Percentiles rank a stretch among this genome's conserved stretches.
These are phyloP conservation scores for Pseudogymnoascus sp. DNA, from an alignment of 2,329 filamentous ascomycete species.

Conservation along the genomic window DNA sequence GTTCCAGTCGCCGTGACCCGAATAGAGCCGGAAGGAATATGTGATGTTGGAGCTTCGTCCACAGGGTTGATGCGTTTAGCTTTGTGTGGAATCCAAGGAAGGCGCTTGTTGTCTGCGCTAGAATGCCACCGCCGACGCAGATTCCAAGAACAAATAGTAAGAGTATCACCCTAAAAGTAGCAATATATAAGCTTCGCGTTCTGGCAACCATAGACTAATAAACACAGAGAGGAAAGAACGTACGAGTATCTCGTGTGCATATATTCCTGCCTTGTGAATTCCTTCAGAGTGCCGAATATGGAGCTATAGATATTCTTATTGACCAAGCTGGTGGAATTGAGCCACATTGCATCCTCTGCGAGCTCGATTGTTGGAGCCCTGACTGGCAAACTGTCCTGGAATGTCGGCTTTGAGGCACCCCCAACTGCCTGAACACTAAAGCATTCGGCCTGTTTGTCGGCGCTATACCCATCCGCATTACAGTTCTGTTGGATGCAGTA, in stretches of 20 bases:
- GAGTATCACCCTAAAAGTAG: conserved; percentile 16
- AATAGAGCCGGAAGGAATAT: neutral
- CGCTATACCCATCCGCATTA: neutral
- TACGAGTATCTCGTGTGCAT: conserved; percentile 29
- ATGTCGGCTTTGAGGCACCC: conserved; percentile 21
- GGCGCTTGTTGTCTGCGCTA: conserved; percentile 14
- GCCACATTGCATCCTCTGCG: conserved; percentile 22
- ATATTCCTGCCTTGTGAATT: conserved; percentile 27
- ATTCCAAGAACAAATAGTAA: conserved; percentile 20
- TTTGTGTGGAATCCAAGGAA: conserved; percentile 13
- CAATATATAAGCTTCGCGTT: neutral
- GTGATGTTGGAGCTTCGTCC: conserved; percentile 12
- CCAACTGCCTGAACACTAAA: conserved; percentile 22
- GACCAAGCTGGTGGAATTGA: conserved; percentile 29
- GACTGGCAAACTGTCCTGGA: conserved; percentile 23
- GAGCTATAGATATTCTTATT: conserved; percentile 23
- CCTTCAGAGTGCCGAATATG: conserved; percentile 23
- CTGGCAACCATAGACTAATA: neutral
- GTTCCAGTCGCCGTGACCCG: neutral
- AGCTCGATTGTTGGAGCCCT: conserved; percentile 21
- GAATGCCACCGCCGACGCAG: conserved; percentile 17
- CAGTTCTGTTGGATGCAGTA: conserved; percentile 13
- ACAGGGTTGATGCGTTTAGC: conserved; percentile 11
- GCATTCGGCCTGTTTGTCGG: conserved; percentile 25
- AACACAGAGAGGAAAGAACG: conserved; percentile 12